Evolutionary conservation across 192 early-diverging fungal genomes (phyloP), one percentile per base, ranked within the genome.

Genomic region (Coemansia umbellata): DNA sequence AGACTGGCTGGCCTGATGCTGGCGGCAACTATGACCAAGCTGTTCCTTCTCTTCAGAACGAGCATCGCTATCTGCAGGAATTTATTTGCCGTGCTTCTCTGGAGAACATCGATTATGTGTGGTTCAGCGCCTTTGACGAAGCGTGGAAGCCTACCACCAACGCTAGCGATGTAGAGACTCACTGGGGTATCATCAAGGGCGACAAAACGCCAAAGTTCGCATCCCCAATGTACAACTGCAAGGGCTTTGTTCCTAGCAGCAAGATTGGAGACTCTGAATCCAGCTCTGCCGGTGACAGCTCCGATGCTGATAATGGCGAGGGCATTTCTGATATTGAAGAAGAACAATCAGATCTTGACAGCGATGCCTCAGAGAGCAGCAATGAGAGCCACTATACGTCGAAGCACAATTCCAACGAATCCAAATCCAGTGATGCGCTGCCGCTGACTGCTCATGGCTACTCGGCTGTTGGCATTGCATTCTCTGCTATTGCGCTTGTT

Each of bases 71-170:
- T 42, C 47, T 85, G 36, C 37, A 77, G 45, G 74, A 77, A 40
- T 87, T 82, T 55, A 70, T 84, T 6, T 87, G 85, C 48, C 62
- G 64, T 11, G 85, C 85, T 18, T 80, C 82, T 43, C 62, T 67
- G 8, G 58, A 70, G 37, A 71, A 74, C 2, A 49, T 81, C 17
- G 63, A 80, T 22, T 87, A 87, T 49, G 82, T 82, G 42, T 87
- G 73, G 72, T 87, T 87, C 63, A 80, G 81, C 43, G 78, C 83
- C 3, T 82, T 84, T 67, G 85, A 87, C 49, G 82, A 84, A 48
- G 81, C 83, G 4, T 87, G 85, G 85, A 87, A 87, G 60, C 71
- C 48, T 0, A 66, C 63, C 37, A 69, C 56, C 13, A 76, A 77
- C 19, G 71, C 71, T 63, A 80, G 64, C 50, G 68, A 54, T 50